Conservation (phyloP, 768 basidiomycete genomes). For the Phylloporus sp. region DNA sequence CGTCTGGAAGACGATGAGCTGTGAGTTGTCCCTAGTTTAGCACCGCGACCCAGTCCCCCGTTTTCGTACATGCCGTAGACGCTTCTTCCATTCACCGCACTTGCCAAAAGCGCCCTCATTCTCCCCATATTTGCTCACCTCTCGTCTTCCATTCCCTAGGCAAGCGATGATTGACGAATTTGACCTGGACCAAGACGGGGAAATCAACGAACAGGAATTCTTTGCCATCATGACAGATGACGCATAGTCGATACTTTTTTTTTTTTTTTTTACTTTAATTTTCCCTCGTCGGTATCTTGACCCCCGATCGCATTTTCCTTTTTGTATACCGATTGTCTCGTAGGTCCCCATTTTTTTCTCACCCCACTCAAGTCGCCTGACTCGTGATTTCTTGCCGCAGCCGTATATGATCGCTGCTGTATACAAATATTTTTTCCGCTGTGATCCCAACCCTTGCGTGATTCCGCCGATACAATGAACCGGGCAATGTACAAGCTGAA, state of each 20-base stretch:
- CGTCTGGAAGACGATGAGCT: conserved; percentile 93
- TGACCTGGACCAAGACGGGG: conserved; percentile 96
- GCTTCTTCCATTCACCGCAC: conserved; percentile 27
- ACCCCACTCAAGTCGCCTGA: conserved; percentile 18
- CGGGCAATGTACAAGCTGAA: conserved; percentile 9
- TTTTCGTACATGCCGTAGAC: no score
- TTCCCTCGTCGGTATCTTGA: conserved; percentile 14
- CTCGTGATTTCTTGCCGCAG: conserved; percentile 14
- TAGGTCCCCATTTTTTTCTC: conserved; percentile 20
- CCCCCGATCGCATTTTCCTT: conserved; percentile 19
- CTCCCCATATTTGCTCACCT: conserved; percentile 30
- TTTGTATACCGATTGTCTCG: conserved; percentile 7
- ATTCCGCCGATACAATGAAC: conserved; percentile 19
- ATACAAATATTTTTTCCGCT: conserved; percentile 1
- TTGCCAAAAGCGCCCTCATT: conserved; percentile 15
- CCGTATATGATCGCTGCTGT: conserved; percentile 23
- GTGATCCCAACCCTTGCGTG: not conserved
- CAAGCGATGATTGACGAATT: conserved; percentile 99
- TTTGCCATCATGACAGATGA: conserved; percentile 97
- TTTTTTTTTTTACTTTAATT: conserved; percentile 7
- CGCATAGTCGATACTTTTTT: conserved; percentile 37
- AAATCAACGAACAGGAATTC: conserved; percentile 96
- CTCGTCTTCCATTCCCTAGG: conserved; percentile 42
- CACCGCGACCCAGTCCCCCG: conserved; percentile 25
- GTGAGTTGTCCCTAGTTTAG: conserved; percentile 53